Evolutionary conservation across 805 yeast species (phyloP).

Genomic region (Candida sphagnicola): DNA sequence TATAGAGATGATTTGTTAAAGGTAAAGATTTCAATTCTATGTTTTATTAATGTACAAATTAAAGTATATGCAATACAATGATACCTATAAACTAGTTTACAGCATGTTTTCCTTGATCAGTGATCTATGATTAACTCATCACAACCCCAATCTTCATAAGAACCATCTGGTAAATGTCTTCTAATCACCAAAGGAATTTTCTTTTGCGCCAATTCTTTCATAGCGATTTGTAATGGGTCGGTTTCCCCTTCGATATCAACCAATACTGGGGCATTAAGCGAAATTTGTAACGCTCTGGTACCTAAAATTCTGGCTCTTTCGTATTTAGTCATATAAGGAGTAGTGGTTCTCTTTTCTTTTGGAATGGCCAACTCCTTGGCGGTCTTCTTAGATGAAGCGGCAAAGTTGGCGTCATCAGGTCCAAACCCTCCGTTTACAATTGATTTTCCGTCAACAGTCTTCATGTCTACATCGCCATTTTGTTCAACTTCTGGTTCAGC

Average conservation of each 20-base stretch:
- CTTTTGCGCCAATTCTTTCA: constrained; percentile 92
- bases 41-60: constrained; percentile 4
- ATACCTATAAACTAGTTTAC: constrained; percentile 1
- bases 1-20: no score
- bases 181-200: constrained; percentile 94
- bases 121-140: constrained; percentile 93
- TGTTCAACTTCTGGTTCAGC: constrained; percentile 29
- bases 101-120: constrained; percentile 9
- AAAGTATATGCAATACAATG: background rate
- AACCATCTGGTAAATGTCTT: constrained; percentile 94
- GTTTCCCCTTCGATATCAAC: constrained; percentile 99
- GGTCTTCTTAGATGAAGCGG: constrained; percentile 49
- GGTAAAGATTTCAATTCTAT: background rate
- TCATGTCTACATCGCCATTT: constrained; percentile 39
- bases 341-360: constrained; percentile 83
- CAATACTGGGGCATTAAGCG: constrained; percentile 97
- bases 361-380: constrained; percentile 83
- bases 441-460: constrained; percentile 67
- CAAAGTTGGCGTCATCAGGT: constrained; percentile 43
- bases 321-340: constrained; percentile 98
- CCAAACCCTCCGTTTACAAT: constrained; percentile 70
- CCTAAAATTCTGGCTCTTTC: constrained; percentile 98
- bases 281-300: constrained; percentile 94
- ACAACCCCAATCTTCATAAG: constrained; percentile 98
- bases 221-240: constrained; percentile 95